These are phyloP conservation scores for Candida anutae DNA, from an alignment of 1,139 yeast genomes.

Conservation along the genomic window DNA sequence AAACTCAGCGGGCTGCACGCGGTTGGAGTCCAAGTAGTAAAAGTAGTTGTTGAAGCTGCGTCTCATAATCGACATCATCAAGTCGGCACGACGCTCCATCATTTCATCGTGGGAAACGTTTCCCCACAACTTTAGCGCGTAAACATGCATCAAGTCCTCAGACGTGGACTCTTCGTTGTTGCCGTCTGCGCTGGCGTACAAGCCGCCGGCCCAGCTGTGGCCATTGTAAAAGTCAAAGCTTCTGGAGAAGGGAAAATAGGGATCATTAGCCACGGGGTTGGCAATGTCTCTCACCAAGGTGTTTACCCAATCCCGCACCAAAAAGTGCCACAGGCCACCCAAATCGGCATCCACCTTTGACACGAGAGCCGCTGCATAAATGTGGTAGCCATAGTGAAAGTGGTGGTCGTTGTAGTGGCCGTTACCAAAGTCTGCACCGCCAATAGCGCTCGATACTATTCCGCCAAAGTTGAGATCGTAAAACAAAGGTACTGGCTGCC, in stretches of 20 bases:
- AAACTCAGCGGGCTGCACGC: conserved; percentile 44
- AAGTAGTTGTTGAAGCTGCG: conserved; percentile 60
- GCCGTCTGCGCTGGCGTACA: conserved; percentile 65
- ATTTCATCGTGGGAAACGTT: conserved; percentile 56
- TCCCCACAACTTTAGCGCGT: conserved; percentile 82
- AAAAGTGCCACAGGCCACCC: conserved; percentile 61
- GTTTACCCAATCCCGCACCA: conserved; percentile 61
- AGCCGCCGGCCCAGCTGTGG: conserved; percentile 81
- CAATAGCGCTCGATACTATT: conserved; percentile 57
- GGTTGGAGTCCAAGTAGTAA: conserved; percentile 49
- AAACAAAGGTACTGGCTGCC: conserved; percentile 51
- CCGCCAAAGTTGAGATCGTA: conserved; percentile 67
- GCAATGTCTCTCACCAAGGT: conserved; percentile 68
- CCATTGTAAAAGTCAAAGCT: conserved; percentile 78
- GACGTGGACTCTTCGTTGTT: conserved; percentile 75
- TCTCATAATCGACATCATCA: conserved; percentile 61
- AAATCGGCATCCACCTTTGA: conserved; percentile 53
- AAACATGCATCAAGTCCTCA: conserved; percentile 74
- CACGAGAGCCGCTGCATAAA: conserved; percentile 72
- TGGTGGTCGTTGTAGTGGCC: conserved; percentile 72
- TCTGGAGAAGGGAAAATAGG: conserved; percentile 67
- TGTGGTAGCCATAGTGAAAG: conserved; percentile 72
- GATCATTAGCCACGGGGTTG: conserved; percentile 55
- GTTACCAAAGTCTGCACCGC: conserved; percentile 53
- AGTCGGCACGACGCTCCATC: conserved; percentile 73